Conservation (phyloP, 306 rosid species). For the barrel medic (Medicago truncatula) region MtrunA17r5.0-ANR NC_053048.1:49305001-49305500, state of each 20-base stretch:
- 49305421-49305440: constrained; percentile 21
- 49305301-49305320: constrained; percentile 47
- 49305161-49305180: constrained; percentile 83
- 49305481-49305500: no score
- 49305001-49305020: background rate
- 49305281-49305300: constrained; percentile 41
- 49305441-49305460: constrained; percentile 1
- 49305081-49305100: no score
- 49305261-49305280: background rate
- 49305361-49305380: constrained; percentile 70
- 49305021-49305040: constrained; percentile 23
- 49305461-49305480: no score
- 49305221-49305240: background rate
- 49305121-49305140: constrained; percentile 71
- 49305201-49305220: constrained; percentile 74
- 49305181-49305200: constrained; percentile 82
- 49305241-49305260: background rate
- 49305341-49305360: constrained; percentile 63
- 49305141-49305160: constrained; percentile 61
- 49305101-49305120: background rate
- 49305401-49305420: constrained; percentile 61
- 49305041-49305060: background rate
- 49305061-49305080: no score
- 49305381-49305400: constrained; percentile 70
- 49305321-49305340: constrained; percentile 48